Evolutionary conservation across 2,329 filamentous ascomycete genomes (phyloP), one percentile per base, ranked within the genome.

Genomic region (Diplodia intermedia): DNA sequence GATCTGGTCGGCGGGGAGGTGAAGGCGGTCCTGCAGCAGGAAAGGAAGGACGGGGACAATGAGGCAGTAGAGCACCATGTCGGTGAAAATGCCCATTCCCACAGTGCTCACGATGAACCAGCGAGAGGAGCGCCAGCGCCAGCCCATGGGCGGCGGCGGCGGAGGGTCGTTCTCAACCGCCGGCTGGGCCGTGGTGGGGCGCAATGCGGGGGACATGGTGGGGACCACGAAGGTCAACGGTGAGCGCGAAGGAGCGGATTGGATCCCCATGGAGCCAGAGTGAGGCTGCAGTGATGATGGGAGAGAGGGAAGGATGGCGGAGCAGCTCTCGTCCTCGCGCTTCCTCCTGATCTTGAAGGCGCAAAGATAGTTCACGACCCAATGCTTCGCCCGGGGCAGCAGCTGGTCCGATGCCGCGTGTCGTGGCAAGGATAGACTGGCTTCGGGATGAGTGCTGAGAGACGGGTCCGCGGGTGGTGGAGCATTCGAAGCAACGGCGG

Each of bases 51-150:
- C 82, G 0, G 87, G 86, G 0, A 88, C 86, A 18, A 89, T 80
- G 2, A 89, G 78, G 1, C 84, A 85, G 72, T 88, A 89, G 1
- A 89, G 80, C 73, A 88, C 88, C 14, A 88, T 76, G 72, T 88
- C 86, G 0, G 84, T 86, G 72, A 87, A 88, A 1, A 86, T 80
- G 53, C 83, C 85, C 23, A 86, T 76, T 3, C 80, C 83, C 14
- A 89, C 85, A 2, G 86, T 88, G 7, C 81, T 76, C 49, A 88
- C 75, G 70, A 89, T 88, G 78, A 90, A 89, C 55, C 82, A 72
- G 2, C 85, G 86, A 65, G 83, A 86, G 12, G 86, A 88, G n/a
- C 88, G 83, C 83, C 84, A 86, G 78, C 75, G 70, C 3, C 86
- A 74, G 18, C 84, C 76, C 11, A 33, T 9, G 23, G 68, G 68